Evolutionary conservation across 495 filamentous ascomycete genomes (phyloP).

Genomic region (Xeromyces bisporus): DNA sequence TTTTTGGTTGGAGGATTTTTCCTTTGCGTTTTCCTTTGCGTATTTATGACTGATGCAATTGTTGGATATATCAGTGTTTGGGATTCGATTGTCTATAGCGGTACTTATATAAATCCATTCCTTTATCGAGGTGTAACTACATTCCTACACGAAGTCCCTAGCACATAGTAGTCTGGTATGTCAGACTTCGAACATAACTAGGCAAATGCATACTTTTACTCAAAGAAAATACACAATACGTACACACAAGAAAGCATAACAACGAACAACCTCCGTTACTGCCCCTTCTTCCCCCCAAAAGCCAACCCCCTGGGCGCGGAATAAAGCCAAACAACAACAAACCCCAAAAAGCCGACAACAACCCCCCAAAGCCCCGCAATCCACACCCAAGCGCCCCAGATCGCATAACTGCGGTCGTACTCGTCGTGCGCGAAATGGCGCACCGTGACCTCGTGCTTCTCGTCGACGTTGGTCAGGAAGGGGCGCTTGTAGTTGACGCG

Average conservation of each 20-base stretch:
- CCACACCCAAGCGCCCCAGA: slow-evolving; percentile 89
- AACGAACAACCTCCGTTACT: slow-evolving; percentile 30
- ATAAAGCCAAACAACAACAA: slow-evolving; percentile 82
- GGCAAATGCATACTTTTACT: neutral
- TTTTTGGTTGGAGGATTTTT: too few species aligned
- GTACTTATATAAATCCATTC: too few species aligned
- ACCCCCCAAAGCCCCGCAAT: slow-evolving; percentile 76
- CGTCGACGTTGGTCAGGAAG: slow-evolving; percentile 74
- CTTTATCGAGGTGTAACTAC: too few species aligned
- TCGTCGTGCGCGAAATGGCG: slow-evolving; percentile 94
- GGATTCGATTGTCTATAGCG: too few species aligned
- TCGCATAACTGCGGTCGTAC: slow-evolving; percentile 79
- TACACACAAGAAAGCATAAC: slow-evolving; percentile 1
- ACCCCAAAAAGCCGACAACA: slow-evolving; percentile 65
- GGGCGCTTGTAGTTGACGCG: slow-evolving; percentile 89
- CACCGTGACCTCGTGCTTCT: slow-evolving; percentile 88
- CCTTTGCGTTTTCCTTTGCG: neutral
- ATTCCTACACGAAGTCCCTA: too few species aligned
- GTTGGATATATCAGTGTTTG: neutral
- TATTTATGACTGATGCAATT: neutral
- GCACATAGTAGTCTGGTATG: too few species aligned
- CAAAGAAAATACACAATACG: neutral
- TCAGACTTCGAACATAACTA: too few species aligned
- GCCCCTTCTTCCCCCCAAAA: slow-evolving; percentile 47
- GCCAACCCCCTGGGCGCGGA: slow-evolving; percentile 39